Percentiles rank a stretch among this genome's conserved stretches.
These are phyloP conservation scores for Lactifluus subvellereus DNA, from an alignment of 768 basidiomycete genomes.

Conservation along the genomic window DNA sequence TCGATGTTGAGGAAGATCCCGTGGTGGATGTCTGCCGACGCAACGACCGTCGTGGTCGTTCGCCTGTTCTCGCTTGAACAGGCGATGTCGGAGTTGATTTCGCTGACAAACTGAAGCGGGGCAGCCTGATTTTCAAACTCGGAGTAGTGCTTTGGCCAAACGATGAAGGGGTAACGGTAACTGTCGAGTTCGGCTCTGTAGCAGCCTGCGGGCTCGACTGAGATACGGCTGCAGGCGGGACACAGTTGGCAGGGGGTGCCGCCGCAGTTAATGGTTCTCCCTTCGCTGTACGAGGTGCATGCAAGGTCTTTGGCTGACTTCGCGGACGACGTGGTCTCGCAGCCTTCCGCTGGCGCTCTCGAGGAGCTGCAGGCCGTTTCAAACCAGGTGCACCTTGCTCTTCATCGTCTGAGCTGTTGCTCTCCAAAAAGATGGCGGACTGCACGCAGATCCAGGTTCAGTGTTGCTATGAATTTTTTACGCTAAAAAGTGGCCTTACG, in stretches of 20 bases:
- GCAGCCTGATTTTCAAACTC: slow-evolving; percentile 21
- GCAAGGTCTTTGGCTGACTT: slow-evolving; percentile 7
- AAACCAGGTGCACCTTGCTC: neutral
- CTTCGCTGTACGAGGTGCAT: slow-evolving; percentile 1
- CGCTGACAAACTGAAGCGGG: slow-evolving; percentile 14
- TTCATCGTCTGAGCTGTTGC: slow-evolving; percentile 19
- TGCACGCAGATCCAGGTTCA: neutral
- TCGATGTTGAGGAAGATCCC: slow-evolving; percentile 20
- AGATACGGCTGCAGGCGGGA: neutral
- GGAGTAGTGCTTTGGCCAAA: slow-evolving; percentile 2
- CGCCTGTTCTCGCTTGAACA: slow-evolving; percentile 7
- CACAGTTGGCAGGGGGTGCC: neutral
- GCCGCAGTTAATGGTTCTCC: neutral
- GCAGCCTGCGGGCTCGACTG: neutral
- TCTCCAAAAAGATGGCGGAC: slow-evolving; percentile 14
- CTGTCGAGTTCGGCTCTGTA: slow-evolving; percentile 2
- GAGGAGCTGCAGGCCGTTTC: neutral
- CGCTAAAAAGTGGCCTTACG: slow-evolving; percentile 5
- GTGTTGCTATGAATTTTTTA: neutral
- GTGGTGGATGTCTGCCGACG: slow-evolving; percentile 21
- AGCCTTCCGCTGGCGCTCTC: slow-evolving; percentile 17
- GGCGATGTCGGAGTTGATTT: slow-evolving; percentile 15
- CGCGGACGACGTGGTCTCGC: slow-evolving; percentile 11
- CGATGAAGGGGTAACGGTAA: slow-evolving; percentile 12
- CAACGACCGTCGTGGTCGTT: slow-evolving; percentile 19